Conservation (phyloP, 1,284 basidiomycete genomes). For the Tremellales sp. region DNA sequence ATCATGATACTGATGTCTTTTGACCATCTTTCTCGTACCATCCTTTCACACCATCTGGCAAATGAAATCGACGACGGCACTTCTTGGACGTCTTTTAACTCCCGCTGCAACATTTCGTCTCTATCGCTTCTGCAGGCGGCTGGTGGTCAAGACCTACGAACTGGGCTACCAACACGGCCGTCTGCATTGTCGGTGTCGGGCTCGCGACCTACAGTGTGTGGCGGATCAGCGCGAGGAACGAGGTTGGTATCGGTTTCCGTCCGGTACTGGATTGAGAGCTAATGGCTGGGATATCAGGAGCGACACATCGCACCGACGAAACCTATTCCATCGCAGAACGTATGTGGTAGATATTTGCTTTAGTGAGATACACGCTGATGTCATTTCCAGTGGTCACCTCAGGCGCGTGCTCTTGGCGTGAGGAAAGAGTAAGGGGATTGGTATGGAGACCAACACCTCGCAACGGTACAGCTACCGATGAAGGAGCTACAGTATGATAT, state of each 20-base stretch:
- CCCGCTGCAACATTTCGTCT: no score
- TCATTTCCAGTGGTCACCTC: slow-evolving; percentile 35
- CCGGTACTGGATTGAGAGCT: neutral
- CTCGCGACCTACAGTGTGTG: slow-evolving; percentile 52
- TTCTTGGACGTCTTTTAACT: no score
- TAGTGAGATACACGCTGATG: slow-evolving; percentile 1
- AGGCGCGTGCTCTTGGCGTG: slow-evolving; percentile 37
- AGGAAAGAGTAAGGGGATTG: slow-evolving; percentile 15
- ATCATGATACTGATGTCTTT: neutral
- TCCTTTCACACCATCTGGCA: no score
- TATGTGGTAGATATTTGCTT: slow-evolving; percentile 18
- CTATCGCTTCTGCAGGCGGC: slow-evolving; percentile 45
- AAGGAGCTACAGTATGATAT: no score
- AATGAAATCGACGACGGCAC: no score
- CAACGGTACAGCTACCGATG: no score
- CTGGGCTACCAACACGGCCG: slow-evolving; percentile 54
- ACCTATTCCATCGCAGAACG: slow-evolving; percentile 49
- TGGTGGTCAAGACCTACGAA: slow-evolving; percentile 58
- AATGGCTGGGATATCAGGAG: slow-evolving; percentile 23
- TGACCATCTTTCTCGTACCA: neutral
- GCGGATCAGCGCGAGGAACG: slow-evolving; percentile 52
- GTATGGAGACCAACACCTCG: no score
- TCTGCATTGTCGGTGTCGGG: slow-evolving; percentile 50
- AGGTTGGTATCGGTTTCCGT: slow-evolving; percentile 46
- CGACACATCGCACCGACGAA: slow-evolving; percentile 51